Conservation (phyloP, 768 basidiomycete species). For the Pulveroboletus sp. region DNA sequence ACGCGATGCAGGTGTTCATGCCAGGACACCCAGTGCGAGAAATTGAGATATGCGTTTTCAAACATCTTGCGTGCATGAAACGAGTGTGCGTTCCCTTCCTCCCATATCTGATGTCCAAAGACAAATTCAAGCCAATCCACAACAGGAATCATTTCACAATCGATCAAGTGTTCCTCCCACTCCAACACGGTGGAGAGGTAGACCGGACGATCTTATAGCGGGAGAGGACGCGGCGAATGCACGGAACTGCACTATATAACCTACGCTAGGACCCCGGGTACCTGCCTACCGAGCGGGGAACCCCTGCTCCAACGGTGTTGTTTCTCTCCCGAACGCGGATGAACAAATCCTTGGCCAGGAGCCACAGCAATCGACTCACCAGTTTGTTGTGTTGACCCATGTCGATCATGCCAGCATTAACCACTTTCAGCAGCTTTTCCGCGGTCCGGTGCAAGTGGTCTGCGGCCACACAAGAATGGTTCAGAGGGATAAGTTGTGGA, state of each 20-base stretch:
- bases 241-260: too few relatives aligned
- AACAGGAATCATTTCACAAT: slow-evolving; percentile 13
- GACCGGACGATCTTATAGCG: too few relatives aligned
- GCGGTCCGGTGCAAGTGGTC: not conserved
- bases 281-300: too few relatives aligned
- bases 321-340: not conserved
- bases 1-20: slow-evolving; percentile 6
- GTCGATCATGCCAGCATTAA: slow-evolving; percentile 3
- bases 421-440: not conserved
- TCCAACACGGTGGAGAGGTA: too few relatives aligned
- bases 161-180: not conserved
- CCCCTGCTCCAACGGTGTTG: too few relatives aligned
- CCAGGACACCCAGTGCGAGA: slow-evolving; percentile 17
- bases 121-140: slow-evolving; percentile 13
- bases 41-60: slow-evolving; percentile 6
- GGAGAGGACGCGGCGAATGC: too few relatives aligned
- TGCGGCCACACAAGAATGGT: slow-evolving; percentile 8
- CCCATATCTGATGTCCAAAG: not conserved
- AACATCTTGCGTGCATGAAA: slow-evolving; percentile 1
- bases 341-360: not conserved
- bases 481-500: slow-evolving; percentile 13
- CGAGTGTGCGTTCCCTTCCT: not conserved
- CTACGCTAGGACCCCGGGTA: too few relatives aligned
- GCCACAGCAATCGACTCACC: not conserved
- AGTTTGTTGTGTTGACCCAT: not conserved